A percentile compares a stretch with the other conserved stretches of the same genome.
Conservation (phyloP, 179 eudicot genomes). For the Actinidia polygama region DNA sequence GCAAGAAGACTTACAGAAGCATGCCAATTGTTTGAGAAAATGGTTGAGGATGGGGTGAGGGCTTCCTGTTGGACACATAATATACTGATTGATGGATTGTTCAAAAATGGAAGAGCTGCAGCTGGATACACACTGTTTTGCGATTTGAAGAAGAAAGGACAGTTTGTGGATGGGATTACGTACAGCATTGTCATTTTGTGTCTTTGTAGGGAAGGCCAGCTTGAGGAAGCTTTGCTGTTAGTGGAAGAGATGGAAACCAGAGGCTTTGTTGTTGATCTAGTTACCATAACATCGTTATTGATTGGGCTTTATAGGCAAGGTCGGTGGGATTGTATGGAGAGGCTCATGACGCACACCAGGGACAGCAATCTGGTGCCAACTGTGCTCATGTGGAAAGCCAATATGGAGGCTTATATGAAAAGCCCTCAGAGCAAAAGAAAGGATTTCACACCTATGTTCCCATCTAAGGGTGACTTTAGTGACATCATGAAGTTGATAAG, state of each 20-base stretch:
- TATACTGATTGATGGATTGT: slow-evolving; percentile 84
- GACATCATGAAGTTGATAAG: slow-evolving; percentile 41
- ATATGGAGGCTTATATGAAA: slow-evolving; percentile 70
- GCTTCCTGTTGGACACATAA: slow-evolving; percentile 85
- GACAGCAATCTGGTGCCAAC: slow-evolving; percentile 60
- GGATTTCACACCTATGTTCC: slow-evolving; percentile 80
- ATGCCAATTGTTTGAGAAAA: slow-evolving; percentile 80
- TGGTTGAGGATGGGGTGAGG: slow-evolving; percentile 76
- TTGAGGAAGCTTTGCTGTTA: slow-evolving; percentile 65
- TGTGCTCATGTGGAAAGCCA: slow-evolving; percentile 75
- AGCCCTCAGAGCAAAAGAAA: slow-evolving; percentile 42
- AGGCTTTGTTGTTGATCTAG: slow-evolving; percentile 84
- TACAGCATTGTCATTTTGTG: slow-evolving; percentile 76
- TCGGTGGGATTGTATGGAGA: slow-evolving; percentile 65
- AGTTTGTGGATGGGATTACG: slow-evolving; percentile 79
- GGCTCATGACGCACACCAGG: slow-evolving; percentile 72
- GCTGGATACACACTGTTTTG: slow-evolving; percentile 77
- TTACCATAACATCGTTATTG: slow-evolving; percentile 73
- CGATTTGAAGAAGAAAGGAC: slow-evolving; percentile 84
- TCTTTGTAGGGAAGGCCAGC: slow-evolving; percentile 65
- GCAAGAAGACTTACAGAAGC: slow-evolving; percentile 77
- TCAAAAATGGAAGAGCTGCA: slow-evolving; percentile 70
- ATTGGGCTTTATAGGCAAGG: slow-evolving; percentile 67
- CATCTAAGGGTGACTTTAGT: slow-evolving; percentile 51
- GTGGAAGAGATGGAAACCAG: slow-evolving; percentile 92